phyloP scores from a whole-genome alignment of 2,329 filamentous ascomycete species.

The Colletotrichum aenigma region DNA sequence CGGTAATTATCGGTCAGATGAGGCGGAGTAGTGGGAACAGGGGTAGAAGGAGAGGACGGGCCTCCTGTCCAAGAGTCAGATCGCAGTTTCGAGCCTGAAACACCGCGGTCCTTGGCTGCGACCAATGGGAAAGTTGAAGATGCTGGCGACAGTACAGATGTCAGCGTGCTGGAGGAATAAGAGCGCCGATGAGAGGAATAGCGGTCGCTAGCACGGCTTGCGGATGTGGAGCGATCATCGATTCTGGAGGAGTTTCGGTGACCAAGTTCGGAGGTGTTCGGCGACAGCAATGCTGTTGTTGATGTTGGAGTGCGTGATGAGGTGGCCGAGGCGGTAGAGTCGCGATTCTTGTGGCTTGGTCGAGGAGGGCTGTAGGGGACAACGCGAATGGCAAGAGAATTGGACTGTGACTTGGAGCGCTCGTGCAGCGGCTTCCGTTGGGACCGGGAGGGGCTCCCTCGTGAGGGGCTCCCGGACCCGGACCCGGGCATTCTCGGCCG shows the following conservation, averaged over 20 bases:
- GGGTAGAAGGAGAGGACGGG: slow-evolving; percentile 38
- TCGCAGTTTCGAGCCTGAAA: slow-evolving; percentile 51
- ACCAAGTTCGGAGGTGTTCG: slow-evolving; percentile 5
- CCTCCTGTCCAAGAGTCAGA: slow-evolving; percentile 34
- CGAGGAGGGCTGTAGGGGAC: slow-evolving; percentile 54
- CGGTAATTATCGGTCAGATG: slow-evolving; percentile 41
- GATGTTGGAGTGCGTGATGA: slow-evolving; percentile 10
- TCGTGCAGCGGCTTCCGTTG: slow-evolving; percentile 40
- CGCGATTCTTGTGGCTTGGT: slow-evolving; percentile 24
- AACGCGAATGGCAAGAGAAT: slow-evolving; percentile 47
- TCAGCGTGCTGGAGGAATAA: slow-evolving; percentile 27
- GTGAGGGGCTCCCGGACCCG: slow-evolving; percentile 23
- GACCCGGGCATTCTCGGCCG: slow-evolving; percentile 29
- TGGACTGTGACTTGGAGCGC: slow-evolving; percentile 45
- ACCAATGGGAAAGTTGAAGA: slow-evolving; percentile 37
- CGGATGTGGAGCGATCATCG: not conserved
- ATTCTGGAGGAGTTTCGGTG: not conserved
- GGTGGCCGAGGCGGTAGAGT: slow-evolving; percentile 21
- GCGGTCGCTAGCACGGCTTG: slow-evolving; percentile 1
- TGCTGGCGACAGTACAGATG: slow-evolving; percentile 9
- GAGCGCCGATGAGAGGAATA: slow-evolving; percentile 20
- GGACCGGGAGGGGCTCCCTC: slow-evolving; percentile 25
- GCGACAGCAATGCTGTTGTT: slow-evolving; percentile 5
- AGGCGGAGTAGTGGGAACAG: slow-evolving; percentile 39
- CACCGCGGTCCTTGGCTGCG: slow-evolving; percentile 37